Conservation (phyloP, 768 basidiomycete species). For the Gelatoporia subvermispora region DNA sequence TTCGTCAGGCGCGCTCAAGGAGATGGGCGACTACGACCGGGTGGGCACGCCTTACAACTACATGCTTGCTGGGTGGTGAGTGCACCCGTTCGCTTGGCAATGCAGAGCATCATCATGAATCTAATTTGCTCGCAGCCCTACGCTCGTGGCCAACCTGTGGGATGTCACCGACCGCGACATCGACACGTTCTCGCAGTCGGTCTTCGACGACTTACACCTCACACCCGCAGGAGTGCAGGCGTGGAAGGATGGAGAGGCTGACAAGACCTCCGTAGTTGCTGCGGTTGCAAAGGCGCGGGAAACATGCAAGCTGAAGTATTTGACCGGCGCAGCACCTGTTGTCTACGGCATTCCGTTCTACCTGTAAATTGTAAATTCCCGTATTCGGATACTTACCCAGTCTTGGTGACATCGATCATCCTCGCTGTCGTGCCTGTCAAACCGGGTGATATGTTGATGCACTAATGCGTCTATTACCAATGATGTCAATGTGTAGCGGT, state of each 20-base stretch:
- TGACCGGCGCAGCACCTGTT: conserved; percentile 93
- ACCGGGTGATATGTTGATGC: no score
- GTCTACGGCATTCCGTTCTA: conserved; percentile 96
- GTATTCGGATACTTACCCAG: neutral
- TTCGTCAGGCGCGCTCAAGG: conserved; percentile 83
- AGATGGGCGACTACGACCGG: conserved; percentile 93
- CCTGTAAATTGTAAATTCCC: conserved; percentile 42
- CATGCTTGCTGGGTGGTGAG: conserved; percentile 96
- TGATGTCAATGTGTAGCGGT: no score
- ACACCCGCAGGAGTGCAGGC: conserved; percentile 25
- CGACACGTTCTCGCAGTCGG: conserved; percentile 83
- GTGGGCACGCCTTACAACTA: conserved; percentile 92
- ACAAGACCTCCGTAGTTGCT: conserved; percentile 49
- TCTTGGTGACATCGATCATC: no score
- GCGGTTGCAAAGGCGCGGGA: conserved; percentile 81
- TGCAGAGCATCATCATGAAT: neutral
- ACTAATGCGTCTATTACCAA: no score
- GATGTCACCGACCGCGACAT: conserved; percentile 98
- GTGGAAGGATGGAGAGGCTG: no score
- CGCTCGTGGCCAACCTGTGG: conserved; percentile 93
- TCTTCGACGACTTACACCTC: conserved; percentile 70
- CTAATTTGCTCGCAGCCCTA: conserved; percentile 45
- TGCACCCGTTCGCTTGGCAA: conserved; percentile 12
- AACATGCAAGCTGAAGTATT: conserved; percentile 82
- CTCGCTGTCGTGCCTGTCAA: no score